Percentiles rank a stretch among this genome's conserved stretches.
These are phyloP conservation scores for Nitzschia sp. DNA, from an alignment of 108 stramenopile genomes.

Conservation along the genomic window DNA sequence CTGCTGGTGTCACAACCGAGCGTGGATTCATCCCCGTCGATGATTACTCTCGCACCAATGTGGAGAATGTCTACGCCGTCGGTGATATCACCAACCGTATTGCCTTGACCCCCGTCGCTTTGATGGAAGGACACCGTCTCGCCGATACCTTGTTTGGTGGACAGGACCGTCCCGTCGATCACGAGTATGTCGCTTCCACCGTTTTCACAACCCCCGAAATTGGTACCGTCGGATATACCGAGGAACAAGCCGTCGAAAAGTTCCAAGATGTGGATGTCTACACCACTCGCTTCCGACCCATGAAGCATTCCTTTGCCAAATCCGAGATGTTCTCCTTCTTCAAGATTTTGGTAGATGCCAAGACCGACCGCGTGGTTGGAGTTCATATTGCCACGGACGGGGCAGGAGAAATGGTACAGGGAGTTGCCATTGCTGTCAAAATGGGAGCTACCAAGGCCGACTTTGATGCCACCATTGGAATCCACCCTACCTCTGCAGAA, in stretches of 20 bases:
- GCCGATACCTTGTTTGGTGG: slow-evolving; percentile 88
- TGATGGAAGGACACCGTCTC: slow-evolving; percentile 81
- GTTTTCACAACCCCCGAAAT: slow-evolving; percentile 90
- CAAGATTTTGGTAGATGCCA: slow-evolving; percentile 66
- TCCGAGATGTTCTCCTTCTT: slow-evolving; percentile 68
- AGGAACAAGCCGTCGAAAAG: slow-evolving; percentile 70
- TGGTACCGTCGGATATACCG: slow-evolving; percentile 84
- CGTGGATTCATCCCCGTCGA: slow-evolving; percentile 55
- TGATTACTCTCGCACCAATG: slow-evolving; percentile 75
- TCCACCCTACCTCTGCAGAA: slow-evolving; percentile 95
- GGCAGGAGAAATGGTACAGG: slow-evolving; percentile 96
- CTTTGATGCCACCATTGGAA: slow-evolving; percentile 90
- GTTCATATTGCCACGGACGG: slow-evolving; percentile 87
- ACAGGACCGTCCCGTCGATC: slow-evolving; percentile 71
- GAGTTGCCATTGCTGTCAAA: slow-evolving; percentile 93
- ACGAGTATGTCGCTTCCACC: slow-evolving; percentile 85
- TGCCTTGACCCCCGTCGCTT: slow-evolving; percentile 82
- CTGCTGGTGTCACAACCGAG: slow-evolving; percentile 46
- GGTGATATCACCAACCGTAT: slow-evolving; percentile 81
- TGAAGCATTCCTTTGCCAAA: slow-evolving; percentile 75
- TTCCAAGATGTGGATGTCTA: slow-evolving; percentile 76
- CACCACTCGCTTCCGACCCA: slow-evolving; percentile 68
- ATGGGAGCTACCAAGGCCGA: slow-evolving; percentile 96
- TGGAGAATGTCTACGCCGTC: slow-evolving; percentile 61
- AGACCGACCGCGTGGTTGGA: slow-evolving; percentile 59